Conservation (phyloP, 177 flowering plant species). For the Telopea speciosissima region DNA sequence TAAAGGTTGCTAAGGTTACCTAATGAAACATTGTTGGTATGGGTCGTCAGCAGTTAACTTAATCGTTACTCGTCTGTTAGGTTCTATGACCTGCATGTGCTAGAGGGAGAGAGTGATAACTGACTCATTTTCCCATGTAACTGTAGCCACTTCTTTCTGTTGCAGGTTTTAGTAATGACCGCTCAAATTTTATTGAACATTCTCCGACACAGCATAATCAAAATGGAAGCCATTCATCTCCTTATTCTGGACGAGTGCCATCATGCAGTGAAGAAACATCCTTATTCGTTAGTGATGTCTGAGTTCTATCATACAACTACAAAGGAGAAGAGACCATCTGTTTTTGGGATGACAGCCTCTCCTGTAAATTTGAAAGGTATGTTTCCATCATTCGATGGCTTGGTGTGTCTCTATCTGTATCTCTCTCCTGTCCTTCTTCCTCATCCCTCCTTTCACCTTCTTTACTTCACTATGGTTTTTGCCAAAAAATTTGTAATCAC, state of each 20-base stretch:
- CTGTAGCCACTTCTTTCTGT: not conserved
- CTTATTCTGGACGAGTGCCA: slow-evolving; percentile 95
- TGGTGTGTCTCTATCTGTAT: not conserved
- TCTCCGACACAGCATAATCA: slow-evolving; percentile 92
- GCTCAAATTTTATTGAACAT: slow-evolving; percentile 97
- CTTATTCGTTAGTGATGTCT: slow-evolving; percentile 96
- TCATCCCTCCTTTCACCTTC: no score
- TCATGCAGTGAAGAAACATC: slow-evolving; percentile 99
- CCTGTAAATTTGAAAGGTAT: slow-evolving; percentile 96
- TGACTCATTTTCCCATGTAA: not conserved
- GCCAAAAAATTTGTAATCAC: no score
- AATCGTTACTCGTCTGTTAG: no score
- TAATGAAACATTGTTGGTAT: not conserved
- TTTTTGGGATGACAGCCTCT: slow-evolving; percentile 99
- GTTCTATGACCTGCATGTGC: no score
- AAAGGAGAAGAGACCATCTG: slow-evolving; percentile 89
- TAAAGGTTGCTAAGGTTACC: not conserved
- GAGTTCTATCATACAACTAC: slow-evolving; percentile 95
- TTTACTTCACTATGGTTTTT: no score
- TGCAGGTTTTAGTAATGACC: slow-evolving; percentile 97
- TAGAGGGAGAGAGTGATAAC: not conserved
- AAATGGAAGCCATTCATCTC: slow-evolving; percentile 88
- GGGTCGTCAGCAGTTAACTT: no score
- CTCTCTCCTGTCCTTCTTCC: no score
- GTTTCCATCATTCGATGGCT: not conserved